A percentile compares a stretch with the other conserved stretches of the same genome.
phyloP scores from a whole-genome alignment of 805 yeast genomes.

The Metschnikowia koreensis region DNA sequence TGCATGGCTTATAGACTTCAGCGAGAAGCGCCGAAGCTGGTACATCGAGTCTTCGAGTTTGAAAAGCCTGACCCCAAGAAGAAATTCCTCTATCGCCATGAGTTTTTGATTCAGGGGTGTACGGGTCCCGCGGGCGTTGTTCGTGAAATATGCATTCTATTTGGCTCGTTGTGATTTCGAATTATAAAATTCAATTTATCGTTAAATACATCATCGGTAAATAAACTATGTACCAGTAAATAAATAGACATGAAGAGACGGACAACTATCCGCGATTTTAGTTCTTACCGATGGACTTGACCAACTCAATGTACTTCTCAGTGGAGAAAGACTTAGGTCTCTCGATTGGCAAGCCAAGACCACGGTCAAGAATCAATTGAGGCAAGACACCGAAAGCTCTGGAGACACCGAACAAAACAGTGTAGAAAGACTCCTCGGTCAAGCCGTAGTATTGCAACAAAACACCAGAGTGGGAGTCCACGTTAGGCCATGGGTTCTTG shows the following conservation, averaged over 20 bases:
- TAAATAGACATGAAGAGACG: slow-evolving; percentile 15
- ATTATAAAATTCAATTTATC: slow-evolving; percentile 1
- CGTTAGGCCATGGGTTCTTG: slow-evolving; percentile 84
- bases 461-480: slow-evolving; percentile 77
- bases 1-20: slow-evolving; percentile 1
- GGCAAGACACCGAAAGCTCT: slow-evolving; percentile 78
- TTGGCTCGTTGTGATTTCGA: too few species aligned
- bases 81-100: not conserved
- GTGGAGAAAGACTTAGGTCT: slow-evolving; percentile 61
- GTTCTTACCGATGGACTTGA: slow-evolving; percentile 22
- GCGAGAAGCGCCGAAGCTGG: slow-evolving; percentile 7
- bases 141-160: not conserved
- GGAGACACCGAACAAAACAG: slow-evolving; percentile 80
- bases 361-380: slow-evolving; percentile 77
- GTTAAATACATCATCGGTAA: slow-evolving; percentile 11
- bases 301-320: slow-evolving; percentile 26
- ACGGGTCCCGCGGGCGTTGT: not conserved
- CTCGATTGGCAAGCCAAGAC: slow-evolving; percentile 75
- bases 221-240: slow-evolving; percentile 13
- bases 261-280: slow-evolving; percentile 6
- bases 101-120: not conserved
- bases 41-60: not conserved
- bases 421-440: slow-evolving; percentile 69
- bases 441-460: slow-evolving; percentile 78
- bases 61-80: not conserved